These are phyloP conservation scores for Ogataea haglerorum DNA, from an alignment of 805 yeast genomes.

Conservation along the genomic window DNA sequence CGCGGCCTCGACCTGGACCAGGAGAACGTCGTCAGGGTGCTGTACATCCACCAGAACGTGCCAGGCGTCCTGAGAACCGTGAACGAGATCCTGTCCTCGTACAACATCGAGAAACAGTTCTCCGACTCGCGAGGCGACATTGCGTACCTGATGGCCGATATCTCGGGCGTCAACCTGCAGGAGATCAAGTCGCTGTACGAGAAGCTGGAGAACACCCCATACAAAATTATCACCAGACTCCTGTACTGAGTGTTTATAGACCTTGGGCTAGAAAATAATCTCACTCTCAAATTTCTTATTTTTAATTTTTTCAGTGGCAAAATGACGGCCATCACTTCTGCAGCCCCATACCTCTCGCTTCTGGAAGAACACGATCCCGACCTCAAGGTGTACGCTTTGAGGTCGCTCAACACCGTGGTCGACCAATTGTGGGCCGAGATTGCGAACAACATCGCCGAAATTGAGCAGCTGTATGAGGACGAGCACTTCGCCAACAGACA, in stretches of 20 bases:
- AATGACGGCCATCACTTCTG: constrained; percentile 53
- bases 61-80: constrained; percentile 98
- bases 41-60: constrained; percentile 95
- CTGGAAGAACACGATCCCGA: constrained; percentile 75
- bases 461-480: constrained; percentile 91
- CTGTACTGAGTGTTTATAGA: constrained; percentile 45
- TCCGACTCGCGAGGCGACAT: constrained; percentile 96
- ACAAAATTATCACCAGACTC: constrained; percentile 86
- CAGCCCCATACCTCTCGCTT: constrained; percentile 89
- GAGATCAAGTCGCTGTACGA: constrained; percentile 84
- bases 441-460: constrained; percentile 81
- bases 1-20: constrained; percentile 87
- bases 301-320: constrained; percentile 13
- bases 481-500: constrained; percentile 61
- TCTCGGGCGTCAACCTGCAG: constrained; percentile 73
- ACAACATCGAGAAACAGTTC: constrained; percentile 96
- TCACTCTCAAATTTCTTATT: neutral
- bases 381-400: constrained; percentile 80
- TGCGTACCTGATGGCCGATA: constrained; percentile 98
- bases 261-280: neutral
- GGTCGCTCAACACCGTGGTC: constrained; percentile 74
- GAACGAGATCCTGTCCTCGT: constrained; percentile 88
- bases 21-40: constrained; percentile 83
- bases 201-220: constrained; percentile 83
- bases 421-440: constrained; percentile 97